Evolutionary conservation across 2,329 filamentous ascomycete species (phyloP), one percentile per base, ranked within the genome.

Genomic region (Cryphonectria nitschkei): DNA sequence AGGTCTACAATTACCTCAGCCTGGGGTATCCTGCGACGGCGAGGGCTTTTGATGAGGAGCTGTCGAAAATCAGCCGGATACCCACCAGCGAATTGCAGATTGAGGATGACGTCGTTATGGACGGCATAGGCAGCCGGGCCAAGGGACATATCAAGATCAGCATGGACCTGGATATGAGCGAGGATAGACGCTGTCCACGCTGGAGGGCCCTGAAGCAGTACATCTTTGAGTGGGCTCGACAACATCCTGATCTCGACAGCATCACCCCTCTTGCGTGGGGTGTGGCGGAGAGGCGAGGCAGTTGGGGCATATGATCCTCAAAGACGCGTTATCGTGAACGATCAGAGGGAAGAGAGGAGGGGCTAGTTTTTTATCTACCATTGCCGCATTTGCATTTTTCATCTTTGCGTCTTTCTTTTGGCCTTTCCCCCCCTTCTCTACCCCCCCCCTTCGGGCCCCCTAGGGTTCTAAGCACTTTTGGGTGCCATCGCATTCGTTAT

Each of bases 1-100:
- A 98, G 80, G 95, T 98, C 9, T 98, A 97, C 86, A 98, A 98
- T 80, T 98, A 98, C 80, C 86, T 98, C 22, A 97, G 94, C 0
- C 87, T 98, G 6, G 95, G 95, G 6, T 98, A 98, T 79, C 95
- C 95, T 3, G 91, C 93, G 46, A 89, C 94, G 76, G 95, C 95
- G 14, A 89, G 92, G 32, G 87, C 89, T 52, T 98, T 93, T 77
- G 95, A 98, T 77, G 87, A 90, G 14, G 95, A 98, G 82, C 85
- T 98, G 29, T 89, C 90, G 75, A 93, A 92, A 78, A 97, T 98
- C 70, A 92, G 91, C 43, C 85, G 87, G 13, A 89, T 97, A 8
- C 79, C 88, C 0, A 78, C 95, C 9, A 83, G 86, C 2, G 91
- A 95, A 68, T 85, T 98, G 62, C 84, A 90, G 73, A 85, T 86